Base-by-base conservation (phyloP, 2,329 filamentous ascomycete species). In the Graphilbum ipis-grandicollis region DNA sequence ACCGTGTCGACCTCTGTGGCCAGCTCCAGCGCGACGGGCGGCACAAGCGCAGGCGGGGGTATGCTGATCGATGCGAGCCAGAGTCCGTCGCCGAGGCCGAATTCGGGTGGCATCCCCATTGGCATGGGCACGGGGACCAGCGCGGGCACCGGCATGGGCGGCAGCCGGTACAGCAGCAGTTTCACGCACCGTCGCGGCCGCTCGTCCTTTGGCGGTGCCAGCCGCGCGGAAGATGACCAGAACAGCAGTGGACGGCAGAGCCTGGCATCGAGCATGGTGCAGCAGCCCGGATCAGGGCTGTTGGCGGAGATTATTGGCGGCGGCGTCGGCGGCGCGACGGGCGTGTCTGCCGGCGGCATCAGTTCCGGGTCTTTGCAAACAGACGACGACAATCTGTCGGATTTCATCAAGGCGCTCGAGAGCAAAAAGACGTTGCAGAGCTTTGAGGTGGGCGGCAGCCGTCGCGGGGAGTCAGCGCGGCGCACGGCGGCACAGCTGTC, bases 361-460 rank as follows among this genome's bases (percentile, higher is more conserved):
- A 63, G 75, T 65, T 64, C 81, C 50, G 63, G 81, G 6, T 78
- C 73, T 3, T 61, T 77, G 33, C 70, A 74, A 43, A 67, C 78
- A 0, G 88, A 96, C 47, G 85, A 93, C 48, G 83, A 93, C 48
- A 86, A 90, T 44, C 93, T 98, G 30, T 84, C 82, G 0, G 85
- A 92, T 36, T 98, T 96, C 48, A 60, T 98, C 42, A 92, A 92
- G 49, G 68, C 84, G 43, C 65, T 98, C 7, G 88, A 96, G 41
- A 77, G 75, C 48, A 82, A 82, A 52, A 93, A 86, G 55, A 88
- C 85, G n/a, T 57, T 90, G 19, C 75, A 74, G 53, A 83, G 77
- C 54, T 81, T 94, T 39, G 76, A 85, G 43, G 62, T 65, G 10
- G 15, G 29, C 33, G 65, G 71, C 14, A 75, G 69, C 47, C 74